phyloP scores from a whole-genome alignment of 306 rosid genomes.

The Begonia fuchsioides region DNA sequence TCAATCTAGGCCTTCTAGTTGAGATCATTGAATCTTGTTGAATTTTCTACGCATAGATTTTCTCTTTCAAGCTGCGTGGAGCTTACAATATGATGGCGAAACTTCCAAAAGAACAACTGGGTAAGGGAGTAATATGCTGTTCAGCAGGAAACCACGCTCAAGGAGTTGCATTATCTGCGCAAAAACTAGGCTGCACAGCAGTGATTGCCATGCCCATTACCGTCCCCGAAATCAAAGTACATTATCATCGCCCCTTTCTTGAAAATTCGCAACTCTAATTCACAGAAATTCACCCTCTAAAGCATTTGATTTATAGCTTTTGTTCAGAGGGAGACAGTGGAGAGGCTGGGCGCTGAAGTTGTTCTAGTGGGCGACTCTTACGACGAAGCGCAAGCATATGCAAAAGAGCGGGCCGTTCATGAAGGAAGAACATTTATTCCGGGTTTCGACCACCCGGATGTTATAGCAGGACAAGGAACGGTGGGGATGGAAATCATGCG shows the following conservation, averaged over 20 bases:
- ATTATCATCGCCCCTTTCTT: background rate
- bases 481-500: slow-evolving; percentile 79
- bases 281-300: too few species aligned
- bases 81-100: slow-evolving; percentile 94
- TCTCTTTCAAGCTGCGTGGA: slow-evolving; percentile 82
- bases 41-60: slow-evolving; percentile 20
- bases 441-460: slow-evolving; percentile 81
- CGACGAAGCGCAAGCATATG: slow-evolving; percentile 82
- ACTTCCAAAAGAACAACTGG: slow-evolving; percentile 43
- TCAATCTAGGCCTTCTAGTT: too few species aligned
- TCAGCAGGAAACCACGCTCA: slow-evolving; percentile 98
- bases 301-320: too few species aligned
- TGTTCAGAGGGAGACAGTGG: slow-evolving; percentile 61
- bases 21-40: background rate
- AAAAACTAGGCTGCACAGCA: slow-evolving; percentile 54
- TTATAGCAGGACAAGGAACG: slow-evolving; percentile 78
- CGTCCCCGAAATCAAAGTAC: slow-evolving; percentile 77
- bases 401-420: slow-evolving; percentile 44
- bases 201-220: slow-evolving; percentile 82
- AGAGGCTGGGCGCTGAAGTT: slow-evolving; percentile 61
- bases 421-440: slow-evolving; percentile 59
- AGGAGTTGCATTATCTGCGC: slow-evolving; percentile 78
- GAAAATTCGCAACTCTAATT: too few species aligned
- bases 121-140: slow-evolving; percentile 68
- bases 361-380: slow-evolving; percentile 73